phyloP scores from a whole-genome alignment of 2,329 filamentous ascomycete genomes.

The Ploettnerulaceae sp. region DNA sequence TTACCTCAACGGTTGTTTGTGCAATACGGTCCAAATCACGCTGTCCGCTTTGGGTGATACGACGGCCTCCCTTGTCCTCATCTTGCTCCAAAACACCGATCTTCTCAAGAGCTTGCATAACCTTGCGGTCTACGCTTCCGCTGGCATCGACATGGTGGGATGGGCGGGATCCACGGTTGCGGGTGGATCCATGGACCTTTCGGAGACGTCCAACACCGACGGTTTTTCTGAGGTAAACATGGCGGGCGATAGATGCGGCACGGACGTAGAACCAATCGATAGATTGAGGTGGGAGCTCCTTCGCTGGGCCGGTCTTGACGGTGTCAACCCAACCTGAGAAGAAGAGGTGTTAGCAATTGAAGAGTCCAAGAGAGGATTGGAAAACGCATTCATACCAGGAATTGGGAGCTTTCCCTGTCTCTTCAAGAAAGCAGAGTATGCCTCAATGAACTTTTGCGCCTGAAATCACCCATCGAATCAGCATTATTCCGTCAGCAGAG shows the following conservation, averaged over 20 bases:
- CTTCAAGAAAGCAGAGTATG: constrained; percentile 88
- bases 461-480: constrained; percentile 51
- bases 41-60: constrained; percentile 97
- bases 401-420: constrained; percentile 89
- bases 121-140: constrained; percentile 94
- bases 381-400: constrained; percentile 60
- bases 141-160: constrained; percentile 94
- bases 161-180: constrained; percentile 92
- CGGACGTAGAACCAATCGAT: constrained; percentile 95
- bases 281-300: constrained; percentile 97
- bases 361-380: background rate
- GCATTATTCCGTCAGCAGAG: constrained; percentile 70
- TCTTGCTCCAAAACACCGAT: constrained; percentile 97
- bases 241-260: constrained; percentile 90
- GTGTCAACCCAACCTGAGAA: constrained; percentile 91
- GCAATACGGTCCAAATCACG: constrained; percentile 96
- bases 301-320: constrained; percentile 94
- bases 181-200: constrained; percentile 92
- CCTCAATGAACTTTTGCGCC: constrained; percentile 85
- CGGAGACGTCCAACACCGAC: constrained; percentile 97
- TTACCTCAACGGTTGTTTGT: constrained; percentile 71
- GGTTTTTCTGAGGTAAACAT: constrained; percentile 99
- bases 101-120: constrained; percentile 97
- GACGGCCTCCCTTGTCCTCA: constrained; percentile 96
- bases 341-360: constrained; percentile 21